Evolutionary conservation across 345 rosid genomes (phyloP), one percentile per base, ranked within the genome.

Genomic region (Eucalyptus marginata): DNA sequence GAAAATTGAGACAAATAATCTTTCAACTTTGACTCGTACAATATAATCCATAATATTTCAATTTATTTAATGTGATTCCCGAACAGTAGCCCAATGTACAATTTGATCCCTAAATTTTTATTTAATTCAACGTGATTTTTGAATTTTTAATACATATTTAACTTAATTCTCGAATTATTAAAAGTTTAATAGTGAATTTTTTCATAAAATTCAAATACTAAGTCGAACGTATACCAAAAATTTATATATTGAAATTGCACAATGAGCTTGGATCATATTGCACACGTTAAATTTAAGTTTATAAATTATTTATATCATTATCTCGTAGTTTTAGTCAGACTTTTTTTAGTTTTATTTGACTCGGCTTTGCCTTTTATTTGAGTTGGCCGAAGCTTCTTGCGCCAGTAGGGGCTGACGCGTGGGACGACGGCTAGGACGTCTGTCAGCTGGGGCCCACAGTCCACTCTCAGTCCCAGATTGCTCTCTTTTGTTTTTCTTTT

Each of bases 251-350:
- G 58, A 52, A 52, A 52, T 20, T 0, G 10, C 25, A 18, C 10
- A 52, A 7, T 18, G 1, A 20, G 25, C 1, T 7, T 18, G 1
- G 1, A 52, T 52, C 0, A 20, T 20, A 52, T 7, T 52, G n/a
- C n/a, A 1, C 2, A 18, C 2, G 0, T 52, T 52, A 18, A 52
- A 0, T 0, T 20, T 20, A 52, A 52, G 25, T 52, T 0, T 52
- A 52, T 52, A 52, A 20, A 20, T 18, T 20, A 52, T 52, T 52
- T 52, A 20, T 52, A 52, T 20, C 25, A 52, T 52, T 0, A 18
- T 20, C 1, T 52, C 0, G 25, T 52, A 52, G 58, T 52, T 52
- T 52, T 52, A 52, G 58, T 52, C 58, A 20, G 58, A 20, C 47
- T 44, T 52, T 52, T 52, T 20, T 4, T 5, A 3, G 58, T 52